Percentiles rank a stretch among this genome's conserved stretches.
These are phyloP conservation scores for Alternaria gaisen DNA, from an alignment of 2,329 filamentous ascomycete genomes.

Conservation along the genomic window DNA sequence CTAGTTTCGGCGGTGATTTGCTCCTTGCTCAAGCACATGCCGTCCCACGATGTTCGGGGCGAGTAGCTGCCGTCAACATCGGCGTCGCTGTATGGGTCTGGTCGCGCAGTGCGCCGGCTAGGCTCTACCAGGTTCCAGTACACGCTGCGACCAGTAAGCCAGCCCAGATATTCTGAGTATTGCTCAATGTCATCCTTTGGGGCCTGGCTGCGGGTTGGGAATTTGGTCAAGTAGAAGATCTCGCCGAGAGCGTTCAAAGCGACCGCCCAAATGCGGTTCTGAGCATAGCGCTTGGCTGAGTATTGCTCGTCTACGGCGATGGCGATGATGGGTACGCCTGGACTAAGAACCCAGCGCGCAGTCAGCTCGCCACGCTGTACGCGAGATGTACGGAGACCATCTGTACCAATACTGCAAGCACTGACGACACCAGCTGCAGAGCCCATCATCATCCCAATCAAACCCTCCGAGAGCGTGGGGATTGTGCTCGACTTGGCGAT, in stretches of 20 bases:
- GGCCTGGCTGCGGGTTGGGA: slow-evolving; percentile 66
- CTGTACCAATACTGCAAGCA: slow-evolving; percentile 77
- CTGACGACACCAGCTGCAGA: slow-evolving; percentile 85
- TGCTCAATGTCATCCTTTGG: slow-evolving; percentile 62
- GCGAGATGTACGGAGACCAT: slow-evolving; percentile 67
- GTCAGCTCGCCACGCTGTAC: slow-evolving; percentile 79
- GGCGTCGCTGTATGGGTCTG: slow-evolving; percentile 76
- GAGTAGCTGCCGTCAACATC: slow-evolving; percentile 76
- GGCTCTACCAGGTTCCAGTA: slow-evolving; percentile 83
- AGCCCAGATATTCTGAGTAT: slow-evolving; percentile 70
- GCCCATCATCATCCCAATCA: slow-evolving; percentile 83
- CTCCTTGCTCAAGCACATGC: slow-evolving; percentile 73
- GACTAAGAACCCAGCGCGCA: slow-evolving; percentile 87
- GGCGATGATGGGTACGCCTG: slow-evolving; percentile 88
- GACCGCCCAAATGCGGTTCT: slow-evolving; percentile 85
- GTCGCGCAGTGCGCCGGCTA: slow-evolving; percentile 75
- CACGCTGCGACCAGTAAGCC: slow-evolving; percentile 79
- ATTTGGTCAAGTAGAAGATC: slow-evolving; percentile 81
- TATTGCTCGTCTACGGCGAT: slow-evolving; percentile 87
- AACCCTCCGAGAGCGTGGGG: slow-evolving; percentile 74
- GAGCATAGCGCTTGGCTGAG: slow-evolving; percentile 72
- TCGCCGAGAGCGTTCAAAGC: slow-evolving; percentile 94
- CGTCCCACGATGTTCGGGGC: slow-evolving; percentile 78
- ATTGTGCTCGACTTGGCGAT: slow-evolving; percentile 83
- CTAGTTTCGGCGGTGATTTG: slow-evolving; percentile 79